These are phyloP conservation scores for Kokia cookei DNA, from an alignment of 441 rosid genomes.

Conservation along the genomic window DNA sequence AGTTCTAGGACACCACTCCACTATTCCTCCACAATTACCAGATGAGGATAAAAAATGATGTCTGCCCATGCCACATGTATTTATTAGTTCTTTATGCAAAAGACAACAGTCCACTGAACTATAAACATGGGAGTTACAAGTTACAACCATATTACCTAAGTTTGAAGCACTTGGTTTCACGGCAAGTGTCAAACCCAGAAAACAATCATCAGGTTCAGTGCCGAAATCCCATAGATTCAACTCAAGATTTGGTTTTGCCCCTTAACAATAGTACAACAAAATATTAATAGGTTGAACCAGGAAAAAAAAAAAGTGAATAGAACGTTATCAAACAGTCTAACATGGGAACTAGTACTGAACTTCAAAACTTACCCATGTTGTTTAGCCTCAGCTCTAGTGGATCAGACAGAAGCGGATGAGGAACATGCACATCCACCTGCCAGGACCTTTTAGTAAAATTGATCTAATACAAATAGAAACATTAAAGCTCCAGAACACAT, in stretches of 20 bases:
- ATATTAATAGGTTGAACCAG: neutral
- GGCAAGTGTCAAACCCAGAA: constrained; percentile 86
- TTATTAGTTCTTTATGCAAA: neutral
- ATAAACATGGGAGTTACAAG: constrained; percentile 3
- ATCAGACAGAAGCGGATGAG: constrained; percentile 55
- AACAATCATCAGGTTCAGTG: constrained; percentile 77
- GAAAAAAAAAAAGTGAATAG: neutral
- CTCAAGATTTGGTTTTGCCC: constrained; percentile 80
- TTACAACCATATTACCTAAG: constrained; percentile 40
- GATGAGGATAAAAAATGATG: neutral
- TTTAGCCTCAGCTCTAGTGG: constrained; percentile 77
- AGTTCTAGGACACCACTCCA: neutral
- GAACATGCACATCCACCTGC: constrained; percentile 60
- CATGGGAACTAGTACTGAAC: neutral
- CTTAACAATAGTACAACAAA: constrained; percentile 29
- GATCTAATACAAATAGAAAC: constrained; percentile 8
- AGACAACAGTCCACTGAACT: neutral
- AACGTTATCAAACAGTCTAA: neutral
- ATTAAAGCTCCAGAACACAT: neutral
- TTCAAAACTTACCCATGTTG: constrained; percentile 48
- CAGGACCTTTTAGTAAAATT: constrained; percentile 17
- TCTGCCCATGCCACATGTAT: neutral
- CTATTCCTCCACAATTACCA: neutral
- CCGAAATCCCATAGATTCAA: constrained; percentile 90
- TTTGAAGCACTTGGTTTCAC: constrained; percentile 80